Conservation (phyloP, 805 yeast species). For the Citeromyces nyonsensis region DNA sequence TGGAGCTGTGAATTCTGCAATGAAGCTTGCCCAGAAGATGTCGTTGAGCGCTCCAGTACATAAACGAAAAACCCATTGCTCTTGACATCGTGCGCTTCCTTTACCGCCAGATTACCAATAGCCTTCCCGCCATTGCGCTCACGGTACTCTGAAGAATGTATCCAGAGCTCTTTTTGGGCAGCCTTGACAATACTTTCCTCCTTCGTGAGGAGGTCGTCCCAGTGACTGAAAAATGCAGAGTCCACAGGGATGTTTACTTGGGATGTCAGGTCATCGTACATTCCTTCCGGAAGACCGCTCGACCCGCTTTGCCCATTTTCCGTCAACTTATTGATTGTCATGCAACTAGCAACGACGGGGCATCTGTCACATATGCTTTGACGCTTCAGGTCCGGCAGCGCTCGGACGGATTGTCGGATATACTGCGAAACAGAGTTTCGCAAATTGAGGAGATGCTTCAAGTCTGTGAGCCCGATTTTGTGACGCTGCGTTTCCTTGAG, state of each 20-base stretch:
- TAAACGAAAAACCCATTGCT: conserved; percentile 20
- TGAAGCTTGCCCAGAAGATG: conserved; percentile 4
- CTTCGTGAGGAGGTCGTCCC: conserved; percentile 59
- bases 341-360: conserved; percentile 37
- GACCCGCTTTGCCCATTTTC: conserved; percentile 43
- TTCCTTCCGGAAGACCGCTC: conserved; percentile 33
- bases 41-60: conserved; percentile 25
- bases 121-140: conserved; percentile 48
- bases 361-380: conserved; percentile 50
- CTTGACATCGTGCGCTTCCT: conserved; percentile 11
- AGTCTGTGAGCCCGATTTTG: conserved; percentile 30
- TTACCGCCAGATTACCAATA: conserved; percentile 32
- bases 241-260: conserved; percentile 31
- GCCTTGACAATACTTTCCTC: conserved; percentile 50
- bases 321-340: conserved; percentile 42
- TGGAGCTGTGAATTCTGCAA: conserved; percentile 29
- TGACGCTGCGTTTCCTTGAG: conserved; percentile 36
- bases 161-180: conserved; percentile 55
- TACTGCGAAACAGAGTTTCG: conserved; percentile 56
- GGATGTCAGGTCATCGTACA: conserved; percentile 29
- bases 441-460: conserved; percentile 52
- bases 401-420: conserved; percentile 31
- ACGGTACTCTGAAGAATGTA: conserved; percentile 36
- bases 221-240: conserved; percentile 42
- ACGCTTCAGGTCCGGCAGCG: conserved; percentile 36